phyloP scores from a whole-genome alignment of 1,139 yeast species.

The Pichia terricola region DNA sequence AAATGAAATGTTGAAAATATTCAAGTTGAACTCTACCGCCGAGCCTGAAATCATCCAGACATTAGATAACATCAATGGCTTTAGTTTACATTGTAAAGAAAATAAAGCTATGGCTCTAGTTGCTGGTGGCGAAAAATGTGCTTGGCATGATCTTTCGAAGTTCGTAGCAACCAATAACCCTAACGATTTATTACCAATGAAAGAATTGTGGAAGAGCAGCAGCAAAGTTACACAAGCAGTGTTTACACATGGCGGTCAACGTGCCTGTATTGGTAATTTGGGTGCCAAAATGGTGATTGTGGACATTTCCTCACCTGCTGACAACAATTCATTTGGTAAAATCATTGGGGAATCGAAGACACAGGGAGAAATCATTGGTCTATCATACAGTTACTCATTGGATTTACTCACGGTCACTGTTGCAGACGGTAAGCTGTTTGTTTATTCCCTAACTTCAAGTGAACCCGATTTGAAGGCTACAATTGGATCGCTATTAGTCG shows the following conservation, averaged over 20 bases:
- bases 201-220: conserved; percentile 33
- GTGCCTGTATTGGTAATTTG: conserved; percentile 70
- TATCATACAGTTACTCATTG: conserved; percentile 54
- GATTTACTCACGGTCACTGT: conserved; percentile 54
- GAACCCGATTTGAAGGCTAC: conserved; percentile 18
- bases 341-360: conserved; percentile 19
- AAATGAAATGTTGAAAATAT: conserved; percentile 44
- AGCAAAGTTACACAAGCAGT: conserved; percentile 58
- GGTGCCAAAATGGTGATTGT: conserved; percentile 54
- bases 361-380: conserved; percentile 47
- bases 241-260: conserved; percentile 62
- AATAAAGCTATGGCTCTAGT: conserved; percentile 13
- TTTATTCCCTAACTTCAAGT: conserved; percentile 48
- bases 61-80: conserved; percentile 28
- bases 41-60: conserved; percentile 51
- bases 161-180: conserved; percentile 3
- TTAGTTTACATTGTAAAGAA: conserved; percentile 15
- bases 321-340: conserved; percentile 25
- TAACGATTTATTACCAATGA: conserved; percentile 2
- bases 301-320: conserved; percentile 27
- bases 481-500: conserved; percentile 17
- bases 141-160: conserved; percentile 23
- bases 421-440: conserved; percentile 55
- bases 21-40: conserved; percentile 36
- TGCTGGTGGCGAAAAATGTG: conserved; percentile 27